Conservation (phyloP, 176 grass and related monocot species). For the Bromus sterilis region DNA sequence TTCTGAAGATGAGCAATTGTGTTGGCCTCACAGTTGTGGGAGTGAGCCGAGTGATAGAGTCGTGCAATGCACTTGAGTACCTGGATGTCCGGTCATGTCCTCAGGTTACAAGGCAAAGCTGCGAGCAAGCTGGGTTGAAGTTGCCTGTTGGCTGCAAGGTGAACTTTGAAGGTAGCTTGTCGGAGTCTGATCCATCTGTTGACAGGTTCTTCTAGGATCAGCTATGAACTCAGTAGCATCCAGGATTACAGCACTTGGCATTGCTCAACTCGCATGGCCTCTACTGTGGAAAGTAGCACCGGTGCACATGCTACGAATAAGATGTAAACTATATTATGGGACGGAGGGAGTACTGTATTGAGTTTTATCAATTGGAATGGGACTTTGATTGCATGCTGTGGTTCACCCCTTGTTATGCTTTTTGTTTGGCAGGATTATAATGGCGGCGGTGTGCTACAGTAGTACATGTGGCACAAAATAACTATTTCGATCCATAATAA, state of each 20-base stretch:
- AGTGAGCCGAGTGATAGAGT: conserved; percentile 20
- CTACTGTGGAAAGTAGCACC: not conserved
- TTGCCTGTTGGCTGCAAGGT: conserved; percentile 62
- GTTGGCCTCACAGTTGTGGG: conserved; percentile 36
- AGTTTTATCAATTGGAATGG: not conserved
- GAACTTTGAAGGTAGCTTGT: conserved; percentile 61
- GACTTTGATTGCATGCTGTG: not conserved
- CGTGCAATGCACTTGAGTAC: conserved; percentile 50
- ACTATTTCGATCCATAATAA: too few species aligned
- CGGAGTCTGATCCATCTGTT: conserved; percentile 27
- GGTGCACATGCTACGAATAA: not conserved
- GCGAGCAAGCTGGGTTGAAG: conserved; percentile 60
- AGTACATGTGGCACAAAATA: not conserved
- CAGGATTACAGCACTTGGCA: not conserved
- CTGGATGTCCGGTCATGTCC: conserved; percentile 72
- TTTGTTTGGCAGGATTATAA: not conserved
- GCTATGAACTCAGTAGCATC: not conserved
- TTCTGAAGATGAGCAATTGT: conserved; percentile 56
- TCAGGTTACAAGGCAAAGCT: conserved; percentile 41
- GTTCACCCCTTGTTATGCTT: not conserved
- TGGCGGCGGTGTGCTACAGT: not conserved
- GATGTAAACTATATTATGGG: too few species aligned
- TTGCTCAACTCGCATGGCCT: not conserved
- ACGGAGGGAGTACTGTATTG: too few species aligned
- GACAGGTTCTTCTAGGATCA: conserved; percentile 54